A percentile compares a stretch with the other conserved stretches of the same genome.
phyloP scores from a whole-genome alignment of 2,329 filamentous ascomycete genomes.

The Periconia macrospinosa region DNA sequence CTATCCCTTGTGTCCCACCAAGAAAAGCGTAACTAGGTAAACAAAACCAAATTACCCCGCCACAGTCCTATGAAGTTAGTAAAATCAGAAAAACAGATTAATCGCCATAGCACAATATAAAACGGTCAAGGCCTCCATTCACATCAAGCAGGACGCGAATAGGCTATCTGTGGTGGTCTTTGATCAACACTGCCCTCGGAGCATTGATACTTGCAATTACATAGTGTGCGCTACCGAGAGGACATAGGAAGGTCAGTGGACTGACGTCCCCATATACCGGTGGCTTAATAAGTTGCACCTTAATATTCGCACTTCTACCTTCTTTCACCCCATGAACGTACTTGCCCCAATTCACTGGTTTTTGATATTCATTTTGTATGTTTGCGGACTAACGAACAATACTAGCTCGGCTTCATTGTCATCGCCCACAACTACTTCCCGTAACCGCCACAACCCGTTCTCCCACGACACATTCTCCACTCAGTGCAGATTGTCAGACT shows the following conservation, averaged over 20 bases:
- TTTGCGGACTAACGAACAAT: constrained; percentile 28
- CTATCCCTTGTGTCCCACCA: constrained; percentile 12
- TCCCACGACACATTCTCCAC: not conserved
- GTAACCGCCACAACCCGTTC: not conserved
- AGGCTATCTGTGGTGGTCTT: too few species aligned
- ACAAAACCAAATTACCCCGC: constrained; percentile 18
- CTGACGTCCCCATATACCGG: too few species aligned
- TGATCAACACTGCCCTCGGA: too few species aligned
- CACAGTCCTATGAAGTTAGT: not conserved
- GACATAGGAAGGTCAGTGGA: too few species aligned
- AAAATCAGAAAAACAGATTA: not conserved
- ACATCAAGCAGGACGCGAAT: too few species aligned
- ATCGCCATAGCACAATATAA: not conserved
- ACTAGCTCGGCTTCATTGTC: constrained; percentile 25
- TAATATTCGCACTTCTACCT: not conserved
- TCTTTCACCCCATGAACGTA: not conserved
- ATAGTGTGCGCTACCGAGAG: too few species aligned
- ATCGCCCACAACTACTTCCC: constrained; percentile 22
- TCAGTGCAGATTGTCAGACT: too few species aligned
- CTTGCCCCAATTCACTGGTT: not conserved
- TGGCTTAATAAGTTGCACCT: too few species aligned
- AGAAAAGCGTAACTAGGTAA: not conserved
- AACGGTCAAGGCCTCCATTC: not conserved
- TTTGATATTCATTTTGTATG: not conserved
- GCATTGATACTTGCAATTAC: too few species aligned